These are phyloP conservation scores for Psilocybe sp. DNA, from an alignment of 768 basidiomycete species.

Conservation along the genomic window DNA sequence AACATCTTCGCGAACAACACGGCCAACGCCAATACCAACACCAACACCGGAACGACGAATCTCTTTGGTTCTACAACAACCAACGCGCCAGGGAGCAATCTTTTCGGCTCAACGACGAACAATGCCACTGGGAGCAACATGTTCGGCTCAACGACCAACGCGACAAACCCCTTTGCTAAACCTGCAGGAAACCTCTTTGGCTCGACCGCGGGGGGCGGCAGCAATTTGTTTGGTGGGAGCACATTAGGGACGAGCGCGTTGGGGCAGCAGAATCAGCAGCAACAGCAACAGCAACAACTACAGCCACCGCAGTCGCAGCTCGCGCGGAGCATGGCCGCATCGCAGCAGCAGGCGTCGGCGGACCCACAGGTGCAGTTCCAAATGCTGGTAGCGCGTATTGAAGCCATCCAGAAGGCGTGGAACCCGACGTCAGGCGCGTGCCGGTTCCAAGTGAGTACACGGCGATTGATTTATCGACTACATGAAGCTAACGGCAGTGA, in stretches of 20 bases:
- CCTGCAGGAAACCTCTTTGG: slow-evolving; percentile 23
- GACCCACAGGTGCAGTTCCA: slow-evolving; percentile 60
- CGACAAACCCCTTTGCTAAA: slow-evolving; percentile 15
- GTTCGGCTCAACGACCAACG: slow-evolving; percentile 8
- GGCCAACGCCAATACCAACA: background rate
- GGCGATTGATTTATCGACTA: background rate
- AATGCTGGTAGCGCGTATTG: slow-evolving; percentile 55
- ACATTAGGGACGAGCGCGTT: no score
- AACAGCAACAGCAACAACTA: slow-evolving; percentile 27
- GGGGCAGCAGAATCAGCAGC: slow-evolving; percentile 24
- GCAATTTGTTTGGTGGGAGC: background rate
- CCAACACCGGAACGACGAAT: background rate
- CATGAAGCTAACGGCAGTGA: background rate
- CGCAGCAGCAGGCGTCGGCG: slow-evolving; percentile 43
- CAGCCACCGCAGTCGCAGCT: slow-evolving; percentile 29
- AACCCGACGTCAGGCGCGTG: slow-evolving; percentile 65
- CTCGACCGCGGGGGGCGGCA: slow-evolving; percentile 18
- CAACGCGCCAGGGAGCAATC: slow-evolving; percentile 2
- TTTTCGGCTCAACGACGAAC: background rate
- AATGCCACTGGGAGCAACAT: slow-evolving; percentile 14
- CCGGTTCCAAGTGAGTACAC: slow-evolving; percentile 67
- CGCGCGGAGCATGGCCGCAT: slow-evolving; percentile 33
- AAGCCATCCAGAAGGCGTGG: slow-evolving; percentile 69
- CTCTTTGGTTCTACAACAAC: slow-evolving; percentile 24
- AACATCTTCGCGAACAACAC: slow-evolving; percentile 18